Conservation (phyloP, 208 protist genomes). For the Leishmania aethiopica region DNA sequence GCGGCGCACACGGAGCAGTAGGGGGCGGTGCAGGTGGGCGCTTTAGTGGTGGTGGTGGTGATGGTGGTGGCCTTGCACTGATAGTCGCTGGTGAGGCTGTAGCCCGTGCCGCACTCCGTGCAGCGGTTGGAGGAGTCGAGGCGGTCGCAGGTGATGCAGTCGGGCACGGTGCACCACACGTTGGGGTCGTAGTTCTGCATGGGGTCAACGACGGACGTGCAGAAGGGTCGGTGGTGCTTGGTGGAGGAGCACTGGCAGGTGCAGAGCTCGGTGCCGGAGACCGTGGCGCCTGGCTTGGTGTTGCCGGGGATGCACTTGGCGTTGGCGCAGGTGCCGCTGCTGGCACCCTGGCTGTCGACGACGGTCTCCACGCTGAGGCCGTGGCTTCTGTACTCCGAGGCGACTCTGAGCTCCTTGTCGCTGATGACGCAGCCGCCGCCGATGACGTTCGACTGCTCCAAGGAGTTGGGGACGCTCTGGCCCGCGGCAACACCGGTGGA, state of each 20-base stretch:
- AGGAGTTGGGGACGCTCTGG: neutral
- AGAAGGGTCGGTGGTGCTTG: neutral
- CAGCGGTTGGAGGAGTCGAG: neutral
- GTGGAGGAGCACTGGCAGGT: conserved; percentile 14
- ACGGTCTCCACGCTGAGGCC: conserved; percentile 2
- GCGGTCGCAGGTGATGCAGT: conserved; percentile 11
- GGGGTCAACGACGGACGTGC: conserved; percentile 7
- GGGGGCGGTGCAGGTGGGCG: neutral
- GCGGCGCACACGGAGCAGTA: neutral
- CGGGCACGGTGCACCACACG: neutral
- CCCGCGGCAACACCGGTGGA: neutral
- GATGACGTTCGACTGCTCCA: neutral
- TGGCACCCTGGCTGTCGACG: conserved; percentile 5
- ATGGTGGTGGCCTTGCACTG: neutral
- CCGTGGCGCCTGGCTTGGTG: neutral
- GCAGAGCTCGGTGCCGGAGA: neutral
- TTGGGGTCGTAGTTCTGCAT: conserved; percentile 8
- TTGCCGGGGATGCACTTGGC: conserved; percentile 19
- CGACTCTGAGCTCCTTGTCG: neutral
- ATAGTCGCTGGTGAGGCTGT: neutral
- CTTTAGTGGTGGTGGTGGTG: neutral
- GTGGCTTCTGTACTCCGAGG: neutral
- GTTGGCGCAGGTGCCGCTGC: conserved; percentile 10
- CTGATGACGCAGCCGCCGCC: conserved; percentile 4
- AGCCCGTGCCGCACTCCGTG: neutral